A percentile compares a stretch with the other conserved stretches of the same genome.
Conservation (phyloP, 2,329 filamentous ascomycete genomes). For the Pyrenochaeta sp. region DNA sequence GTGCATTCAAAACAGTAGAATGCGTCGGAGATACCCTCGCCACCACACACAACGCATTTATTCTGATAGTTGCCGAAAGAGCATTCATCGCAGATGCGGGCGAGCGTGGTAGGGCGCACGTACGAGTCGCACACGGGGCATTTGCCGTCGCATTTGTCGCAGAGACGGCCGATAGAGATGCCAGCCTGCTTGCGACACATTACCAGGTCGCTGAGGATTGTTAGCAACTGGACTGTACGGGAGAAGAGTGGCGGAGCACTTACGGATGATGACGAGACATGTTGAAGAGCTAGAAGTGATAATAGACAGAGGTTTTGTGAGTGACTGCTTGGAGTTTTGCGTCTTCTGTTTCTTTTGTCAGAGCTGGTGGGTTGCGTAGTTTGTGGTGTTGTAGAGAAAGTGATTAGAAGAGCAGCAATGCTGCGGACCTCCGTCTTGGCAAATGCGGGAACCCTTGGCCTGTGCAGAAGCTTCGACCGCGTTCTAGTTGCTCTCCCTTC, state of each 20-base stretch:
- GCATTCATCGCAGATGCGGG: slow-evolving; percentile 99
- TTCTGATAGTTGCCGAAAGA: slow-evolving; percentile 99
- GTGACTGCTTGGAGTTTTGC: background rate
- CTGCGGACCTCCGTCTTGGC: slow-evolving; percentile 22
- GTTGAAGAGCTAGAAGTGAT: slow-evolving; percentile 29
- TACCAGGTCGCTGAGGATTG: slow-evolving; percentile 78
- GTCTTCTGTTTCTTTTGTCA: background rate
- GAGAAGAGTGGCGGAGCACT: slow-evolving; percentile 47
- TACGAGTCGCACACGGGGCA: slow-evolving; percentile 99
- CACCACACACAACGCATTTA: slow-evolving; percentile 98
- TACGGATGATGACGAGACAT: slow-evolving; percentile 97
- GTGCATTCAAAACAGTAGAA: slow-evolving; percentile 99
- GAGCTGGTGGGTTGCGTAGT: too few species aligned
- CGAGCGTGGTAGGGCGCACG: slow-evolving; percentile 95
- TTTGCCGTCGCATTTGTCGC: slow-evolving; percentile 99
- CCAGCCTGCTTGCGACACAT: slow-evolving; percentile 99
- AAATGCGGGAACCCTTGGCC: slow-evolving; percentile 24
- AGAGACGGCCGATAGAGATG: slow-evolving; percentile 97
- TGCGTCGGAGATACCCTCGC: slow-evolving; percentile 96
- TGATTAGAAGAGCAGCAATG: background rate
- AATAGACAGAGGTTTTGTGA: background rate
- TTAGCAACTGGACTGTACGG: slow-evolving; percentile 17
- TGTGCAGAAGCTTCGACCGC: slow-evolving; percentile 35
- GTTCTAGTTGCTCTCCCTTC: slow-evolving; percentile 7
- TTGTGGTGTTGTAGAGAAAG: slow-evolving; percentile 1